Base-by-base conservation (phyloP, 148 eudicot genomes). In the Persicaria tinctoria region DNA sequence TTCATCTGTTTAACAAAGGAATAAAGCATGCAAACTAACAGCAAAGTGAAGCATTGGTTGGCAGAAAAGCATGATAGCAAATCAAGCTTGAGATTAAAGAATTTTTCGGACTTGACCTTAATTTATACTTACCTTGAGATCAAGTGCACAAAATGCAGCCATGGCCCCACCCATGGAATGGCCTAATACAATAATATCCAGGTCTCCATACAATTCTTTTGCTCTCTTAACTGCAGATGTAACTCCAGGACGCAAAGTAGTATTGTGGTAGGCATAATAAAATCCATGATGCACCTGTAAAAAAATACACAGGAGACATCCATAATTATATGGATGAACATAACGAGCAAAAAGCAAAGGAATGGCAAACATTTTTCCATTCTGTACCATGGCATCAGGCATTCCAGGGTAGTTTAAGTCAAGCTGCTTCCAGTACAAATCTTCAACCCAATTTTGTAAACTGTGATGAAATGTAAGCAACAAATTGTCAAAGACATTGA, bases 121-220 rank as follows among this genome's bases (percentile, higher is more conserved):
- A 75, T 14, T 8, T 48, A 57, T 77, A 51, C 64, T 85, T 90
- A 95, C 99, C 81, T 68, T 80, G 46, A 95, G 93, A 86, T 95
- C 99, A 77, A 95, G 85, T 46, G 86, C 99, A 79, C 97, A 95
- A 75, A 95, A 84, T 49, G 93, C 82, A 85, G 99, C 97, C 86
- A 95, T 95, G 70, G 99, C 97, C 62, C 99, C 99, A 73, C 97
- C 99, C 99, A 95, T 95, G 60, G 99, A 95, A 81, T 95, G 99
- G 32, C 99, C 99, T 57, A 91, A 84, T 11, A 90, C 91, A 76
- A 92, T 80, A 45, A 95, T 74, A 50, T 87, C 63, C 16, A 89
- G 59, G 48, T 86, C 85, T 55, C 97, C 97, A 77, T 87, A 90
- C 20, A 83, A 57, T 68, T 86, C 85, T 77, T 82, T 89, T 73